Evolutionary conservation across 2,329 filamentous ascomycete species (phyloP), one percentile per base, ranked within the genome.

Genomic region (Cryphonectria japonica): DNA sequence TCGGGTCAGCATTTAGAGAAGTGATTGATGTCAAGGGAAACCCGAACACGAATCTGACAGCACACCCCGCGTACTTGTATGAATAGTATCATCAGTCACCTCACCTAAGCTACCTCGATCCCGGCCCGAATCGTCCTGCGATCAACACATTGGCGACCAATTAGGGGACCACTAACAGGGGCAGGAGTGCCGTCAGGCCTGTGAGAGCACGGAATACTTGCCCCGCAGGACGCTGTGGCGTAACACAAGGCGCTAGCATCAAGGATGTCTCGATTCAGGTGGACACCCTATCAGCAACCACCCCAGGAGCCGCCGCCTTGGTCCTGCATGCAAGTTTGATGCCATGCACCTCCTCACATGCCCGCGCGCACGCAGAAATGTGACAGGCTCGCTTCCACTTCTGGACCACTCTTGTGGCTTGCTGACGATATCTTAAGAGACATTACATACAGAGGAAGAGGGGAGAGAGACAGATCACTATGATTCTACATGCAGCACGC

Each of bases 191-290:
- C 19, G 54, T 50, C 46, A 34, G 29, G 14, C 46, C 26, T 50
- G 29, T 29, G 22, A 37, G 63, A 50, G 46, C 63, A 26, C 32
- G 46, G 46, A 52, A 26, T 54, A 14, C 63, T 16, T 37, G 46
- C 63, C 63, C 32, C 63, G 63, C 63, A 39, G 34, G 16, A 66
- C 19, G 26, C 22, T 54, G 43, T 52, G 46, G 46, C 63, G 63
- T 57, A 19, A 9, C 63, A 54, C 29, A 52, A 14, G 63, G 37
- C 43, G 39, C 32, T 50, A 46, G 43, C 32, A 37, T 16, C 43
- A 39, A 54, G 63, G 46, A 14, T 39, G 61, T 43, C 61, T 46
- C 39, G 61, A 63, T 32, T 32, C n/a, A 46, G 61, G 5, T n/a
- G 34, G 61, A 43, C 61, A 43, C 11, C 61, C 34, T 63, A 43